Percentiles rank a stretch among this genome's conserved stretches.
Evolutionary conservation across 176 grass and related monocot genomes (phyloP).

Genomic region (Oryza glaberrima): DNA sequence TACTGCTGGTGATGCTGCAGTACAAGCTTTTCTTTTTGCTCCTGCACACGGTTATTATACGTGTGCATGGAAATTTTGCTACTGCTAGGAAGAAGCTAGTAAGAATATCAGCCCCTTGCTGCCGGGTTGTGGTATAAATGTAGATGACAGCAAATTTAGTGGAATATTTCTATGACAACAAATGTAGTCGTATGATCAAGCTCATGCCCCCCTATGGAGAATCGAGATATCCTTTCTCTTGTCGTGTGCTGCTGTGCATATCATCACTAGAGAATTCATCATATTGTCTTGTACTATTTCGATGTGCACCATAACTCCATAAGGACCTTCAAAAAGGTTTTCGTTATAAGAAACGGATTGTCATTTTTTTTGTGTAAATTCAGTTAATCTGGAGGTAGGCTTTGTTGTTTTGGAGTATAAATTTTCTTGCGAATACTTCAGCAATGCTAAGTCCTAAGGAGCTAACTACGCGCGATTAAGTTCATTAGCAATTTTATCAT

Average conservation of each 20-base stretch:
- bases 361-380: too few relatives aligned
- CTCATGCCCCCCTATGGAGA: neutral
- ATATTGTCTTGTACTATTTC: too few relatives aligned
- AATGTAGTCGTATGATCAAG: neutral
- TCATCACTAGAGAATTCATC: too few relatives aligned
- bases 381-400: too few relatives aligned
- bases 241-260: neutral
- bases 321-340: too few relatives aligned
- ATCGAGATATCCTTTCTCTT: neutral
- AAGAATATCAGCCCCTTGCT: neutral
- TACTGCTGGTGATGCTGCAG: constrained; percentile 12
- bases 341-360: too few relatives aligned
- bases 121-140: neutral
- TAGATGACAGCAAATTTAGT: neutral
- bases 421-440: neutral
- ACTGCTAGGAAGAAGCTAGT: neutral
- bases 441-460: too few relatives aligned
- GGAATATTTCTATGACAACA: neutral
- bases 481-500: neutral
- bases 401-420: too few relatives aligned
- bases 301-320: too few relatives aligned
- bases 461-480: neutral
- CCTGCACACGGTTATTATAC: neutral
- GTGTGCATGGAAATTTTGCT: neutral
- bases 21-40: neutral